These are phyloP conservation scores for Naganishia vaughanmartiniae DNA, from an alignment of 768 basidiomycete species.

Conservation along the genomic window DNA sequence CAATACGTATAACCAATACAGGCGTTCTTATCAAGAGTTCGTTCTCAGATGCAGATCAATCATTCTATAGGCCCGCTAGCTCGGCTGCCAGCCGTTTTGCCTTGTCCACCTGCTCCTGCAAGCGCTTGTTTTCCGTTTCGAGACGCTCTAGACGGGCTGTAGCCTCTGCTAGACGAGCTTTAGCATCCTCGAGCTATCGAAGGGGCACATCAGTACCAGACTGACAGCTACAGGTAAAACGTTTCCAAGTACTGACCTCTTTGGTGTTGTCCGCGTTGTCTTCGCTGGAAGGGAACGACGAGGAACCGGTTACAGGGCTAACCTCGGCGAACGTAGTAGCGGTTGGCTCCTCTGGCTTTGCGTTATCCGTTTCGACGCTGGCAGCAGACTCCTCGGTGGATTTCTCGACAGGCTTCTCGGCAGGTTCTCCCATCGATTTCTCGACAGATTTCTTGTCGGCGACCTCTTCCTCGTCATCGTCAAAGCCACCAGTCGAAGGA, in stretches of 20 bases:
- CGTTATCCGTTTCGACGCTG: not conserved
- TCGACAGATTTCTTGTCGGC: constrained; percentile 3
- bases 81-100: constrained; percentile 16
- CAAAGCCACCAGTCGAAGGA: constrained; percentile 21
- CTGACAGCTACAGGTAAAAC: too few species aligned
- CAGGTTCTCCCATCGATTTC: constrained; percentile 1
- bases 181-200: constrained; percentile 10
- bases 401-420: not conserved
- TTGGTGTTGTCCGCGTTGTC: not conserved
- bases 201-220: not conserved
- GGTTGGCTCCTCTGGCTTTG: not conserved
- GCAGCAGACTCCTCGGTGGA: not conserved
- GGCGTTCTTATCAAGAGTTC: not conserved
- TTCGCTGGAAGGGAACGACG: not conserved
- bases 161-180: not conserved
- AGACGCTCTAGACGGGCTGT: not conserved
- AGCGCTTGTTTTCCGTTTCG: constrained; percentile 11
- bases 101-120: constrained; percentile 15
- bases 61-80: not conserved
- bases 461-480: constrained; percentile 27
- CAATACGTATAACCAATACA: not conserved
- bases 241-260: not conserved
- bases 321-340: not conserved
- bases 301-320: not conserved
- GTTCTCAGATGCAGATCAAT: not conserved